A percentile compares a stretch with the other conserved stretches of the same genome.
These are phyloP conservation scores for Rhododendron williamsianum DNA, from an alignment of 148 eudicot genomes.

Conservation along the genomic window DNA sequence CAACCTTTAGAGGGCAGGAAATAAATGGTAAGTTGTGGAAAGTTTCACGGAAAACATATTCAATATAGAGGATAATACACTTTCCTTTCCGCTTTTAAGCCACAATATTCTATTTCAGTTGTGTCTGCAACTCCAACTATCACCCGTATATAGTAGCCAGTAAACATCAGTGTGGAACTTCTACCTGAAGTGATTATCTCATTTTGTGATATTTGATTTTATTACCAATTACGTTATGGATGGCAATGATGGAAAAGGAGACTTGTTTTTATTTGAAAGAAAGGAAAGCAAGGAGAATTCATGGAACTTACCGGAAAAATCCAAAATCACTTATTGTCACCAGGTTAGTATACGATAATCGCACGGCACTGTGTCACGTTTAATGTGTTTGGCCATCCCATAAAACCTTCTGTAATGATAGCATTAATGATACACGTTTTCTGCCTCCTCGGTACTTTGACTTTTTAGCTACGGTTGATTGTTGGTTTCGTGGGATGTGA, in stretches of 20 bases:
- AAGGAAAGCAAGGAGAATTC: slow-evolving; percentile 2
- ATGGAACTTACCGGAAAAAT: slow-evolving; percentile 8
- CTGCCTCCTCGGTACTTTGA: background rate
- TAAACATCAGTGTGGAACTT: slow-evolving; percentile 6
- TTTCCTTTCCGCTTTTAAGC: background rate
- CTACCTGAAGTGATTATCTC: background rate
- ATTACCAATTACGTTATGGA: background rate
- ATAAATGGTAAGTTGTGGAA: background rate
- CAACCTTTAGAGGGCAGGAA: too few relatives aligned
- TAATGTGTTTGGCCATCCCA: background rate
- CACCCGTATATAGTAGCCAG: background rate
- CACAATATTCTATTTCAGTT: background rate
- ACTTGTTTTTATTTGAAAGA: background rate
- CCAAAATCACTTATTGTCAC: slow-evolving; percentile 8
- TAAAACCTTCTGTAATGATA: background rate
- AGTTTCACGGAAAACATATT: background rate
- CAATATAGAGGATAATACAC: background rate
- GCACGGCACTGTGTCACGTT: slow-evolving; percentile 11
- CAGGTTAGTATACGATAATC: background rate
- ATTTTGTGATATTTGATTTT: background rate
- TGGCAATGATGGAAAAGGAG: background rate
- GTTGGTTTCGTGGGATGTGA: background rate
- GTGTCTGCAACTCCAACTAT: background rate
- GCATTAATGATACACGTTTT: slow-evolving; percentile 9
- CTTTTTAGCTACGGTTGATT: background rate